A percentile compares a stretch with the other conserved stretches of the same genome.
These are phyloP conservation scores for Lepidium aucheri DNA, from an alignment of 345 rosid genomes.

Conservation along the genomic window DNA sequence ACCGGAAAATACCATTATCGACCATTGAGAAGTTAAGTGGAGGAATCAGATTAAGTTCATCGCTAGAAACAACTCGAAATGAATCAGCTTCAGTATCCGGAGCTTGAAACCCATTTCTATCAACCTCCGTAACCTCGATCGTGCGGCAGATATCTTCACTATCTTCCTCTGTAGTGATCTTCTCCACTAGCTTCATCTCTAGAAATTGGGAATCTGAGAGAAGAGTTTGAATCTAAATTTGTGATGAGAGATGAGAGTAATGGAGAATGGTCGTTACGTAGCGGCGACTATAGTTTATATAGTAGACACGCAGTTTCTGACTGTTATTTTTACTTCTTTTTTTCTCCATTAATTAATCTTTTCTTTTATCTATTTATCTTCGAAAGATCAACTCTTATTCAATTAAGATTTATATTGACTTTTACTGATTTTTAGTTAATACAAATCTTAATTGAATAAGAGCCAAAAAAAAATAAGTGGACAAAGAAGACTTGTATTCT, in stretches of 20 bases:
- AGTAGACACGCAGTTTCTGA: slow-evolving; percentile 20
- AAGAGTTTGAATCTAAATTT: neutral
- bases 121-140: slow-evolving; percentile 45
- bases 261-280: slow-evolving; percentile 27
- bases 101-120: slow-evolving; percentile 27
- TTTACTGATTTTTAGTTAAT: no score
- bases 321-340: neutral
- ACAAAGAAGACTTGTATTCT: no score
- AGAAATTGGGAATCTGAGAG: neutral
- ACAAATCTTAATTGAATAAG: no score
- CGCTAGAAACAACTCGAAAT: slow-evolving; percentile 17
- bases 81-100: neutral
- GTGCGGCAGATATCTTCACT: slow-evolving; percentile 31
- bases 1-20: slow-evolving; percentile 88
- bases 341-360: neutral
- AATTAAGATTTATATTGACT: no score
- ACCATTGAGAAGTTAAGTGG: slow-evolving; percentile 95
- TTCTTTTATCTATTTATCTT: no score
- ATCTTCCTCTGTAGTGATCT: neutral
- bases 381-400: no score
- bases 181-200: slow-evolving; percentile 21
- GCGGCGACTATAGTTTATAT: slow-evolving; percentile 29
- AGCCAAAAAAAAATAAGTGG: no score
- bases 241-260: neutral
- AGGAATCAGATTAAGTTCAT: slow-evolving; percentile 55